Conservation (phyloP, 2,329 filamentous ascomycete species). For the Claviceps monticola region DNA sequence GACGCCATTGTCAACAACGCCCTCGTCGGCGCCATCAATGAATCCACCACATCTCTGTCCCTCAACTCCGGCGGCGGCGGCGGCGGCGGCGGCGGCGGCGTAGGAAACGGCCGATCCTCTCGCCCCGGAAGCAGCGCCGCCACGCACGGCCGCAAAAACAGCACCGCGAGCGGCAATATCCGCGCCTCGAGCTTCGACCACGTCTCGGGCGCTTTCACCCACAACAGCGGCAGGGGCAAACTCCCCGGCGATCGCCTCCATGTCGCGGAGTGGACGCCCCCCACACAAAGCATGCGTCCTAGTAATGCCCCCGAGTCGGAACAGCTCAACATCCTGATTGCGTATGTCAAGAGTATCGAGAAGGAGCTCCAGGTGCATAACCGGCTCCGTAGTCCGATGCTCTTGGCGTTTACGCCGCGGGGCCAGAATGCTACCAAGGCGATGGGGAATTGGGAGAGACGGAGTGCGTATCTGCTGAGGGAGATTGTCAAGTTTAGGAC, state of each 20-base stretch:
- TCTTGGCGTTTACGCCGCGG: constrained; percentile 76
- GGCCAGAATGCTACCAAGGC: constrained; percentile 69
- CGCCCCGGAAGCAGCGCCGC: constrained; percentile 39
- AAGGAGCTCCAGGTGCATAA: constrained; percentile 79
- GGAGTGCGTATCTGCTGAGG: constrained; percentile 76
- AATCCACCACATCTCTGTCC: constrained; percentile 20
- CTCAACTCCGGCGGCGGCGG: background rate
- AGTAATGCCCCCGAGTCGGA: constrained; percentile 66
- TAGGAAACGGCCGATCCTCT: constrained; percentile 22
- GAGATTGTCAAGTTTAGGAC: constrained; percentile 96
- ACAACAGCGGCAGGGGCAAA: constrained; percentile 38
- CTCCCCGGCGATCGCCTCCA: constrained; percentile 73
- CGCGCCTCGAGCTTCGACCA: constrained; percentile 51
- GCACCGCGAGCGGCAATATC: constrained; percentile 36
- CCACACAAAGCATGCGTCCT: constrained; percentile 78
- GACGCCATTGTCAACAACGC: constrained; percentile 60
- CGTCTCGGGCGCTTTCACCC: constrained; percentile 33
- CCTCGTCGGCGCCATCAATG: constrained; percentile 38
- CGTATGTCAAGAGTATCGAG: constrained; percentile 77
- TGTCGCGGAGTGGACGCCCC: constrained; percentile 80
- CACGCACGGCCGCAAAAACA: constrained; percentile 26
- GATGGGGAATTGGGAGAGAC: constrained; percentile 95
- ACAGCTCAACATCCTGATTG: constrained; percentile 59
- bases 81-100: background rate
- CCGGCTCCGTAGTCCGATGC: constrained; percentile 72